Conservation (phyloP, 73 alveolate genomes). For the Tetrahymena elliotti region DNA sequence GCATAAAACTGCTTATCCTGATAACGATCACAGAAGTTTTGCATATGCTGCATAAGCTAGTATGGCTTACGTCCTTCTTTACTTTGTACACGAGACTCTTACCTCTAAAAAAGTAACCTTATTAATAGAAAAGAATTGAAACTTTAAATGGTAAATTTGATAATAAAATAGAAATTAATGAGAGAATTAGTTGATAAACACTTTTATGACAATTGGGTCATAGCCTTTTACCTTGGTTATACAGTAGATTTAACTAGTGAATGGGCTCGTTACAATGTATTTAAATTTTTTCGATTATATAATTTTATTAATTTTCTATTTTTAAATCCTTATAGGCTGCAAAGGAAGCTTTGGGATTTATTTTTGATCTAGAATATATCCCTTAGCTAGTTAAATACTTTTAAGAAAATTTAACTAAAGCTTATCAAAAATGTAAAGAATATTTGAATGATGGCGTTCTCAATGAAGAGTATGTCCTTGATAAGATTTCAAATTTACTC, state of each 20-base stretch:
- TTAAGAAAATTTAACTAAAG: slow-evolving; percentile 33
- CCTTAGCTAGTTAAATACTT: slow-evolving; percentile 53
- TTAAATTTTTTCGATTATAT: background rate
- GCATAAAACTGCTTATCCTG: slow-evolving; percentile 85
- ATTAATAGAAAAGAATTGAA: background rate
- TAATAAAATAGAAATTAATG: slow-evolving; percentile 55
- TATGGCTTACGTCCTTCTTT: slow-evolving; percentile 74
- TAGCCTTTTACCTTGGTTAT: slow-evolving; percentile 90
- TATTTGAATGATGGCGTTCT: slow-evolving; percentile 79
- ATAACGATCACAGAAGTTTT: slow-evolving; percentile 86
- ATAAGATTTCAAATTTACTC: slow-evolving; percentile 75
- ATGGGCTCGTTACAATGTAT: slow-evolving; percentile 73
- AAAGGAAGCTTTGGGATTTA: slow-evolving; percentile 65
- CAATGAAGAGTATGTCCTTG: slow-evolving; percentile 87
- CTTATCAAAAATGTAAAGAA: slow-evolving; percentile 5
- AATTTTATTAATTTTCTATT: background rate
- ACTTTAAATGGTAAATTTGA: background rate
- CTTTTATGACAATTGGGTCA: slow-evolving; percentile 90
- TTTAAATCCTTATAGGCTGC: slow-evolving; percentile 56
- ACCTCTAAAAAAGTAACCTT: slow-evolving; percentile 51
- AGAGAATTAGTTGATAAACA: slow-evolving; percentile 94
- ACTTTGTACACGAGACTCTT: slow-evolving; percentile 74
- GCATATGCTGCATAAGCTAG: slow-evolving; percentile 89
- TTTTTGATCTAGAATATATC: slow-evolving; percentile 52
- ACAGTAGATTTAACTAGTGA: slow-evolving; percentile 81